phyloP scores from a whole-genome alignment of 2,329 filamentous ascomycete species.

The Penicillium aurantiogriseum region DNA sequence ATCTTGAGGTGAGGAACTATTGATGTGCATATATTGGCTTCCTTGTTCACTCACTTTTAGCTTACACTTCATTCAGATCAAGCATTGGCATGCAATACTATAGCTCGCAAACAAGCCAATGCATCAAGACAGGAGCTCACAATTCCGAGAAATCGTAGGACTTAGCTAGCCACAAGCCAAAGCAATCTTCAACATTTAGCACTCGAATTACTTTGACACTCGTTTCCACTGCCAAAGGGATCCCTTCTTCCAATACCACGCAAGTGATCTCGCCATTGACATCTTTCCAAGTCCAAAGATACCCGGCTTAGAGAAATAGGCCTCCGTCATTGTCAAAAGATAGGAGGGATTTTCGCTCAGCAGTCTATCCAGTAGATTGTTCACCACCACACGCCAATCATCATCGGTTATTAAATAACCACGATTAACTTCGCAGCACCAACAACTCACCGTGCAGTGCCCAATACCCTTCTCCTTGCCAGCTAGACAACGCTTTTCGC shows the following conservation, averaged over 20 bases:
- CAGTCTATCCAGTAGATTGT: no score
- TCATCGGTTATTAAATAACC: background rate
- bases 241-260: background rate
- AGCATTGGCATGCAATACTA: no score
- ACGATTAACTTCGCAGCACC: background rate
- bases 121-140: no score
- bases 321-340: background rate
- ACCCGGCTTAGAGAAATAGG: background rate
- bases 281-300: background rate
- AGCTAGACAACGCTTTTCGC: background rate
- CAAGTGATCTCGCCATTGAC: background rate
- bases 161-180: background rate
- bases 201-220: background rate
- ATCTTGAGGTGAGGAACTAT: no score
- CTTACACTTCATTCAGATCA: no score
- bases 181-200: background rate
- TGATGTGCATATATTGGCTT: no score
- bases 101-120: no score
- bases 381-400: rapidly evolving
- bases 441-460: background rate
- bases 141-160: no score
- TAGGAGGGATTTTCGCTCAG: background rate
- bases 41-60: no score
- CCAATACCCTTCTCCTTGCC: background rate
- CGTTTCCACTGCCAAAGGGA: background rate